Percentiles rank a stretch among this genome's conserved stretches.
phyloP scores from a whole-genome alignment of 805 yeast species.

The Candida xiaguanensis region DNA sequence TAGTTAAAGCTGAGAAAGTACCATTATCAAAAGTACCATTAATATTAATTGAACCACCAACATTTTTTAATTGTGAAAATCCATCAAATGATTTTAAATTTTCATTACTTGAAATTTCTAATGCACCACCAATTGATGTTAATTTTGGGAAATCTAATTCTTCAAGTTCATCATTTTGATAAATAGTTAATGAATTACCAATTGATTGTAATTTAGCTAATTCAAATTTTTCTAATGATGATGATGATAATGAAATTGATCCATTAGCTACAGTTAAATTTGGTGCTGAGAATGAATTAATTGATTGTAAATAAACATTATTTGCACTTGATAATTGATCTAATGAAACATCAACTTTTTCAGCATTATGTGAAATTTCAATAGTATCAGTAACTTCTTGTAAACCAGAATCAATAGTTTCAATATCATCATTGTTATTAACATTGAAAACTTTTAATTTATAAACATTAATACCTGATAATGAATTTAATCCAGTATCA shows the following conservation, averaged over 20 bases:
- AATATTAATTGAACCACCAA: slow-evolving; percentile 86
- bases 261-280: slow-evolving; percentile 71
- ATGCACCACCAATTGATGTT: slow-evolving; percentile 86
- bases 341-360: slow-evolving; percentile 63
- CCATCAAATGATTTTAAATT: slow-evolving; percentile 61
- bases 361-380: slow-evolving; percentile 83
- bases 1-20: slow-evolving; percentile 64
- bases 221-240: slow-evolving; percentile 56
- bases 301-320: slow-evolving; percentile 81
- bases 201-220: slow-evolving; percentile 54
- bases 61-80: slow-evolving; percentile 66
- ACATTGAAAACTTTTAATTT: slow-evolving; percentile 58
- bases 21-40: slow-evolving; percentile 80
- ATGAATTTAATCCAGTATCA: slow-evolving; percentile 66
- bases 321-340: slow-evolving; percentile 78
- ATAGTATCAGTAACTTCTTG: slow-evolving; percentile 70
- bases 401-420: slow-evolving; percentile 67
- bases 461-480: slow-evolving; percentile 60
- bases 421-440: slow-evolving; percentile 86
- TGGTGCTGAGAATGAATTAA: slow-evolving; percentile 66
- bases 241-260: slow-evolving; percentile 76
- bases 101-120: slow-evolving; percentile 83
- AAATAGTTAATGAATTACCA: slow-evolving; percentile 79
- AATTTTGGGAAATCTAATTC: slow-evolving; percentile 66
- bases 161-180: slow-evolving; percentile 69